Base-by-base conservation (phyloP, 768 basidiomycete species). In the Crassisporium funariophilum region DNA sequence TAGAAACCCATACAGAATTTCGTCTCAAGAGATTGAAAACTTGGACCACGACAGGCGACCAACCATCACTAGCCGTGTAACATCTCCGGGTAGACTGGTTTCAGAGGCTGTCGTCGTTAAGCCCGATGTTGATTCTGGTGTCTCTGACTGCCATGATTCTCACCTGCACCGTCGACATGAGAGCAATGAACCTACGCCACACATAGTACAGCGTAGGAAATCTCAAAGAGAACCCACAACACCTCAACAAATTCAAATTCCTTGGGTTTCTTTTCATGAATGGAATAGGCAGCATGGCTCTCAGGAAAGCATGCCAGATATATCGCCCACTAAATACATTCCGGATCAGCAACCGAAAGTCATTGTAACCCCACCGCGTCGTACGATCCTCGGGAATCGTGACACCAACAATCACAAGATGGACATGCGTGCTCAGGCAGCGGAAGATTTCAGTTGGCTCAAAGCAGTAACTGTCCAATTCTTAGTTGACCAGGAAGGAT, bases 401-500 rank as follows among this genome's bases (percentile, higher is more conserved):
- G 46, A 47, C 31, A 15, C 7, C 39, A 29, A 29, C 38, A 23
- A 15, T 15, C 49, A n/a, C 44, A 25, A 33, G 12, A 31, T 40
- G 41, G 29, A 49, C 33, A 41, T 51, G 13, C 44, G 54, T 5
- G n/a, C n/a, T n/a, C 49, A 40, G n/a, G 67, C 73, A 20, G 76
- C 74, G 0, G 50, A 60, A 20, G 62, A 72, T 31, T 61, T 81
- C 2, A 57, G 64, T 3, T 86, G 84, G 83, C 71, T 88, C 9
- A 71, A 74, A 52, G 70, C 72, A 31, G 68, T 73, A 21, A 66
- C 65, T 31, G 62, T 91, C 22, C 80, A 86, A 46, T 67, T 92
- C 24, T 77, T 82, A 63, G 83, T 93, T 19, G 91, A 92, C 59
- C 91, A 93, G 62, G 91, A 92, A 67, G 85, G 88, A 3, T 90